phyloP scores from a whole-genome alignment of 192 early-diverging fungal species.

The Backusella tarrabulga region DNA sequence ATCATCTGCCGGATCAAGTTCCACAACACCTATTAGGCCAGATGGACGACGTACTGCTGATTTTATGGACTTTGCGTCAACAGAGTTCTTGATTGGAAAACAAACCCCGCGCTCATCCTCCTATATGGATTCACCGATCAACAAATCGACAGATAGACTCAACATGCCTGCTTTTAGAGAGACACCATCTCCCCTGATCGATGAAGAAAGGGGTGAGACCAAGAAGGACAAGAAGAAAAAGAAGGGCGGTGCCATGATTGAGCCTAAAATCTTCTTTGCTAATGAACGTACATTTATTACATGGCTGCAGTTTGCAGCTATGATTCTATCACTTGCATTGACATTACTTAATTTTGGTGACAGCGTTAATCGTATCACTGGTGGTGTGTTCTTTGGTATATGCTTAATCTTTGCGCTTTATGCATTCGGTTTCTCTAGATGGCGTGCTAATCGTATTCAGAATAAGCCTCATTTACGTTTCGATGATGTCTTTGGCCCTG shows the following conservation, averaged over 20 bases:
- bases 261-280: slow-evolving; percentile 92
- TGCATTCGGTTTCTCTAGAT: slow-evolving; percentile 71
- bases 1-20: background rate
- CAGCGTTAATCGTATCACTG: slow-evolving; percentile 57
- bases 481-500: slow-evolving; percentile 76
- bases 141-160: background rate
- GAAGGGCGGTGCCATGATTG: slow-evolving; percentile 16
- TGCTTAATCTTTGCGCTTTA: slow-evolving; percentile 71
- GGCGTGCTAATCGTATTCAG: slow-evolving; percentile 71
- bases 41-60: slow-evolving; percentile 3
- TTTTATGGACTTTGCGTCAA: slow-evolving; percentile 10
- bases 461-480: slow-evolving; percentile 42
- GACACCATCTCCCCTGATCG: slow-evolving; percentile 26
- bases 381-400: slow-evolving; percentile 66
- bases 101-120: slow-evolving; percentile 5
- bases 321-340: slow-evolving; percentile 66
- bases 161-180: background rate
- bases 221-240: background rate
- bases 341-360: slow-evolving; percentile 85
- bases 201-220: background rate
- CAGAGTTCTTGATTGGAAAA: slow-evolving; percentile 23
- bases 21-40: background rate
- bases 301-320: slow-evolving; percentile 79
- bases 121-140: background rate
- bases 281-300: slow-evolving; percentile 92